Conservation (phyloP, 148 eudicot species). For the Vaccinium corymbosum region DNA sequence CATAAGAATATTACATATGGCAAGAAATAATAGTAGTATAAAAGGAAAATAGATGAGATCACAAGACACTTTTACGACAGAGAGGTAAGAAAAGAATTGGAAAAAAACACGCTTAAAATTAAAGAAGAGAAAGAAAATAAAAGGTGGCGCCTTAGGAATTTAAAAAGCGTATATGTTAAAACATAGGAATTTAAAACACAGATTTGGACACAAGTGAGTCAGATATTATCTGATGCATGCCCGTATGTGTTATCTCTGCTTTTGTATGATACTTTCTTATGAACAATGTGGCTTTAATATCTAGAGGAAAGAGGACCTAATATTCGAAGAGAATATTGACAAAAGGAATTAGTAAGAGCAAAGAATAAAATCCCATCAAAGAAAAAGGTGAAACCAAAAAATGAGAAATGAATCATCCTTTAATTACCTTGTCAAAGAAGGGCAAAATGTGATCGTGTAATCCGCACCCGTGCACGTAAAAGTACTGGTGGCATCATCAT, state of each 20-base stretch:
- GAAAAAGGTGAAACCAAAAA: background rate
- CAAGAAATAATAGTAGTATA: background rate
- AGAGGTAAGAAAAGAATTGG: too few species aligned
- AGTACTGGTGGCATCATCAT: conserved; percentile 66
- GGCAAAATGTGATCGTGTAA: conserved; percentile 62
- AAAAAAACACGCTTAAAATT: background rate
- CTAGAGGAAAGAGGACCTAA: background rate
- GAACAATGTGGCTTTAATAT: background rate
- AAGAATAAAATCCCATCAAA: background rate
- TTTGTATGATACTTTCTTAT: background rate
- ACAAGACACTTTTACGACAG: too few species aligned
- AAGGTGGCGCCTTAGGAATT: background rate
- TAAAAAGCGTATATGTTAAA: too few species aligned
- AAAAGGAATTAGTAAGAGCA: background rate
- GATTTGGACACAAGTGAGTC: too few species aligned
- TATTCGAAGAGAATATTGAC: conserved; percentile 2
- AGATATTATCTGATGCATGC: too few species aligned
- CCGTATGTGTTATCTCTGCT: too few species aligned
- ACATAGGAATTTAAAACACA: too few species aligned
- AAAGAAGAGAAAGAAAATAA: background rate
- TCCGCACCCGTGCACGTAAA: conserved; percentile 58
- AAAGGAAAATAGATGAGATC: too few species aligned
- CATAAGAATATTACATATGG: background rate
- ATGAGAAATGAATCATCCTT: background rate
- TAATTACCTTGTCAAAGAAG: conserved; percentile 35